Percentiles rank a stretch among this genome's conserved stretches.
phyloP scores from a whole-genome alignment of 495 filamentous ascomycete genomes.

The Amniculicola lignicola region DNA sequence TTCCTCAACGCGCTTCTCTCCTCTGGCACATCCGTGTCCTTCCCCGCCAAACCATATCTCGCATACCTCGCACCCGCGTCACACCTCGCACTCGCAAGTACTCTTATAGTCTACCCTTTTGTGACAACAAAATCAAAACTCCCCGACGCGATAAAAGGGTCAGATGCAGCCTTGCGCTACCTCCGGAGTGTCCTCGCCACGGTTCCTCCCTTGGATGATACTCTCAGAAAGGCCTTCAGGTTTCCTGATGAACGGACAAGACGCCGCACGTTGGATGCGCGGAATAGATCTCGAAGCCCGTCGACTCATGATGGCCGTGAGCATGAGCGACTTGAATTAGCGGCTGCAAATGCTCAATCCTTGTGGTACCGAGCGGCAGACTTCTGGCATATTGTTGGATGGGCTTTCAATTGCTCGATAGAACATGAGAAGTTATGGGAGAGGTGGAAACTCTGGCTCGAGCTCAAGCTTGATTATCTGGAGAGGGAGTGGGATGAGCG shows the following conservation, averaged over 20 bases:
- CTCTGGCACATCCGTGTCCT: slow-evolving; percentile 48
- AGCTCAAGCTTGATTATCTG: slow-evolving; percentile 72
- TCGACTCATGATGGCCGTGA: slow-evolving; percentile 39
- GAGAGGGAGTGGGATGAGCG: slow-evolving; percentile 72
- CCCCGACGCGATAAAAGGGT: slow-evolving; percentile 51
- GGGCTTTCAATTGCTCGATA: slow-evolving; percentile 89
- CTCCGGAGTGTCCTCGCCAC: slow-evolving; percentile 54
- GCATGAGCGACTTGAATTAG: slow-evolving; percentile 49
- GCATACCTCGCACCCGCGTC: slow-evolving; percentile 52
- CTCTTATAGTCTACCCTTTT: slow-evolving; percentile 66
- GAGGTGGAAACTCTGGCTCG: slow-evolving; percentile 78
- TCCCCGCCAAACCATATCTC: slow-evolving; percentile 29
- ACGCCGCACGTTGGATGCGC: not conserved
- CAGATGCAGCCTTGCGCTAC: slow-evolving; percentile 56
- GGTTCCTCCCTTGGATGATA: slow-evolving; percentile 51
- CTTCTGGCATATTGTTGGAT: slow-evolving; percentile 87
- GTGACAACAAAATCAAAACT: slow-evolving; percentile 60
- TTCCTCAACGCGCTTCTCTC: slow-evolving; percentile 65
- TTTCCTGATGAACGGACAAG: slow-evolving; percentile 41
- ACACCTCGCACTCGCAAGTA: slow-evolving; percentile 65
- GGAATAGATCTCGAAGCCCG: not conserved
- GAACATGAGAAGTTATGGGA: slow-evolving; percentile 68
- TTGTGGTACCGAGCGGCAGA: slow-evolving; percentile 72
- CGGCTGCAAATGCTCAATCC: slow-evolving; percentile 61
- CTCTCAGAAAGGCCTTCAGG: slow-evolving; percentile 52